Evolutionary conservation across 1,284 basidiomycete species (phyloP).

Genomic region (Heterobasidion irregulare): DNA sequence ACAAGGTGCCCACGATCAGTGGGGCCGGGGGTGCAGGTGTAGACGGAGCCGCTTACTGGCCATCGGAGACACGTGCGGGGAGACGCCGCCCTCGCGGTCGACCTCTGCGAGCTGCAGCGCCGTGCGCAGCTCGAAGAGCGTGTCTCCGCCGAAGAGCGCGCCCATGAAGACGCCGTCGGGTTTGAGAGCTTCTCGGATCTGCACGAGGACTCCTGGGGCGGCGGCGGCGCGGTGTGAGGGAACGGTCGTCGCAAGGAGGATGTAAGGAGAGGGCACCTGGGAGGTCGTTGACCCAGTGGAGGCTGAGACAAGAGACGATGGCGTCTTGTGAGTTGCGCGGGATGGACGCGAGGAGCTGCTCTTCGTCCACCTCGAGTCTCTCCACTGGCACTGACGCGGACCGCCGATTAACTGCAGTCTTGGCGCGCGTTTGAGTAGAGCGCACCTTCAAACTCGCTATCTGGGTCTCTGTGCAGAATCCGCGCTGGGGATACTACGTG

Average conservation of each 20-base stretch:
- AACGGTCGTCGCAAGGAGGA: not conserved
- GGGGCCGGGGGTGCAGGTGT: not conserved
- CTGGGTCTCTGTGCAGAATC: conserved; percentile 65
- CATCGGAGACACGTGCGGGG: conserved; percentile 95
- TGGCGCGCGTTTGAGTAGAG: not conserved
- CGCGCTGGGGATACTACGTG: conserved; percentile 31
- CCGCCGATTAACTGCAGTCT: not conserved
- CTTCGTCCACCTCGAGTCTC: conserved; percentile 73
- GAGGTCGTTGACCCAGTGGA: conserved; percentile 99
- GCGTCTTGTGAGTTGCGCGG: conserved; percentile 80
- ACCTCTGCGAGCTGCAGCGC: conserved; percentile 91
- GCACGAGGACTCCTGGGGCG: conserved; percentile 71
- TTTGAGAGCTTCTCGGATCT: conserved; percentile 79
- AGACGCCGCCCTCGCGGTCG: conserved; percentile 93
- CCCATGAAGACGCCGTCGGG: conserved; percentile 95
- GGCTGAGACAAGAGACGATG: conserved; percentile 82
- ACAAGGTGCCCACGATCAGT: too few relatives aligned
- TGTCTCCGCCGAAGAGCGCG: conserved; percentile 94
- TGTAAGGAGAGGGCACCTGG: conserved; percentile 53
- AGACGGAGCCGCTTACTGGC: conserved; percentile 52
- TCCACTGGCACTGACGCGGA: conserved; percentile 66
- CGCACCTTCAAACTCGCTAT: conserved; percentile 70
- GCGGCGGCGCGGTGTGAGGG: not conserved
- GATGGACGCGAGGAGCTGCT: conserved; percentile 57
- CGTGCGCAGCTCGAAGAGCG: conserved; percentile 88